phyloP scores from a whole-genome alignment of 148 eudicot genomes.

The Mesembryanthemum crystallinum region DNA sequence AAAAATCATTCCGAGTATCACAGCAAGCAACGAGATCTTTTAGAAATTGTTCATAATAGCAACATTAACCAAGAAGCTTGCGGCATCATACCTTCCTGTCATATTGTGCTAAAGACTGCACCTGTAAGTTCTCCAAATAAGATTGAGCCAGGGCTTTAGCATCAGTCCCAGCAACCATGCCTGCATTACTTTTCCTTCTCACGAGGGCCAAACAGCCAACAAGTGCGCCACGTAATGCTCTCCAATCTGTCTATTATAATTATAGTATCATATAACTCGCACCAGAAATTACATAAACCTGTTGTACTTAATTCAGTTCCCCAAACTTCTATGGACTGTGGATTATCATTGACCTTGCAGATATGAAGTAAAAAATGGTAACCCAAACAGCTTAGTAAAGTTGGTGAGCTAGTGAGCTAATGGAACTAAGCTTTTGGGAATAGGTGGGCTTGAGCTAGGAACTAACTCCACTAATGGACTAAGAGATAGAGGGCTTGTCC shows the following conservation, averaged over 20 bases:
- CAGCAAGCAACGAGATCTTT: neutral
- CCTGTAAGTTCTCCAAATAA: slow-evolving; percentile 59
- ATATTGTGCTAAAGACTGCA: slow-evolving; percentile 77
- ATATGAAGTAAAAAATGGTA: neutral
- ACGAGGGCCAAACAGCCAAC: slow-evolving; percentile 84
- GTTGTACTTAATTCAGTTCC: neutral
- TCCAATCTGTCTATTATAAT: slow-evolving; percentile 90
- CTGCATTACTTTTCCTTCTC: slow-evolving; percentile 67
- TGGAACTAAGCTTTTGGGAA: too few species aligned
- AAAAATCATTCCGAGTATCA: neutral
- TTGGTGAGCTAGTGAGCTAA: too few species aligned
- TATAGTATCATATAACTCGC: slow-evolving; percentile 36
- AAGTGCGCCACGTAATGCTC: slow-evolving; percentile 89
- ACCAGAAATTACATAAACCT: neutral
- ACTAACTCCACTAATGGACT: too few species aligned
- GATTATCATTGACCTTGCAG: neutral
- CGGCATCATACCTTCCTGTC: slow-evolving; percentile 73
- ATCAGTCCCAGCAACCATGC: slow-evolving; percentile 48
- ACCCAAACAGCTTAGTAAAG: too few species aligned
- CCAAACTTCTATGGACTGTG: neutral
- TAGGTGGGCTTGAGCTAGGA: too few species aligned
- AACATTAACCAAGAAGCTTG: slow-evolving; percentile 9
- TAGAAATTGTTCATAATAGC: neutral
- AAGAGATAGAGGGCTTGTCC: too few species aligned
- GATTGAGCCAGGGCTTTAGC: slow-evolving; percentile 58